Evolutionary conservation across 1,284 basidiomycete species (phyloP).

Genomic region (Leccinum solheimii): DNA sequence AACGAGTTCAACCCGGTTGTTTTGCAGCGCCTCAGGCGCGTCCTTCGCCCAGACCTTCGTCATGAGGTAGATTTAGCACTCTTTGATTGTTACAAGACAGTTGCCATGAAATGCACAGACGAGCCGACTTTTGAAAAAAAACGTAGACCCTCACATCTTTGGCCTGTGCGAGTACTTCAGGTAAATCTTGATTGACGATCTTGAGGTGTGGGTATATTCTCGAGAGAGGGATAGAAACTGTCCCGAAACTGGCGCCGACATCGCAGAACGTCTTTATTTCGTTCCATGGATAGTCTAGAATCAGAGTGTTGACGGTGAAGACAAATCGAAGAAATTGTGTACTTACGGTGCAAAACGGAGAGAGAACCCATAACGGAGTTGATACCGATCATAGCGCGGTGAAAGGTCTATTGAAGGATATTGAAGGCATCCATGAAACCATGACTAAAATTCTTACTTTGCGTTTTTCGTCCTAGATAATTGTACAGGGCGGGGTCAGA

Average conservation of each 20-base stretch:
- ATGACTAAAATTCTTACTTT: slow-evolving; percentile 10
- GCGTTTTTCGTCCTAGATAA: slow-evolving; percentile 11
- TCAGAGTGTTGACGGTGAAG: neutral
- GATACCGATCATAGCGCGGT: slow-evolving; percentile 27
- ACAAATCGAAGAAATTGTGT: neutral
- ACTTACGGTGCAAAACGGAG: slow-evolving; percentile 29
- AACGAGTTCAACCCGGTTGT: neutral
- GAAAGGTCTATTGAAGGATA: slow-evolving; percentile 16
- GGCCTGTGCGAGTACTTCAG: slow-evolving; percentile 39
- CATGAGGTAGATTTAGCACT: neutral
- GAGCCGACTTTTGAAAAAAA: no score
- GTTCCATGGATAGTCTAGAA: slow-evolving; percentile 44
- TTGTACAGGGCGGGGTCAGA: neutral
- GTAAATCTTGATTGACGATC: slow-evolving; percentile 43
- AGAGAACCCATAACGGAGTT: slow-evolving; percentile 21
- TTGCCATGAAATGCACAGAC: neutral
- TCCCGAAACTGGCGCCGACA: slow-evolving; percentile 49
- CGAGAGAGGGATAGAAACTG: slow-evolving; percentile 42
- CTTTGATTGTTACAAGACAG: slow-evolving; percentile 10
- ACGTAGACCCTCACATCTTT: slow-evolving; percentile 18
- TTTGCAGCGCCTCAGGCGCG: neutral
- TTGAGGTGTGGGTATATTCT: neutral
- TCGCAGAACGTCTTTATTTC: slow-evolving; percentile 46
- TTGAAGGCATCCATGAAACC: neutral
- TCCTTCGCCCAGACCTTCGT: neutral